phyloP scores from a whole-genome alignment of 805 yeast species.

The Metschnikowia cerradonensis region DNA sequence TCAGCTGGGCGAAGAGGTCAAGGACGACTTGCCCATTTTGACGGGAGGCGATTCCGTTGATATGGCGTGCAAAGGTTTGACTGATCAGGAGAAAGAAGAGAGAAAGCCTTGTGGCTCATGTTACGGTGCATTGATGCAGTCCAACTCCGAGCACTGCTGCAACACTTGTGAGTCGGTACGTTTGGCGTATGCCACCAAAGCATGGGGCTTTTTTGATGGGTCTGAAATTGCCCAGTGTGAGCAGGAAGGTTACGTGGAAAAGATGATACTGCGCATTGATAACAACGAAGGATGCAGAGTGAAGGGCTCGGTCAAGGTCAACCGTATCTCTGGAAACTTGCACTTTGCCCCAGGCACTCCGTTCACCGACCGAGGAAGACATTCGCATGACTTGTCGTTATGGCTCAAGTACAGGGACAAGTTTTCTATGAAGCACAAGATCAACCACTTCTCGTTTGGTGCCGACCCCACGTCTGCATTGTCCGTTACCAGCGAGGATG shows the following conservation, averaged over 20 bases:
- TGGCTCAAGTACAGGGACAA: constrained; percentile 52
- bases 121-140: constrained; percentile 63
- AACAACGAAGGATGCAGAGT: constrained; percentile 81
- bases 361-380: constrained; percentile 53
- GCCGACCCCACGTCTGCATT: constrained; percentile 41
- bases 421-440: constrained; percentile 71
- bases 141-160: constrained; percentile 60
- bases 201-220: constrained; percentile 93
- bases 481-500: constrained; percentile 19
- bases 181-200: constrained; percentile 67
- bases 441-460: constrained; percentile 85
- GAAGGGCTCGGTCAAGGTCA: constrained; percentile 71
- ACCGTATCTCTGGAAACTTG: constrained; percentile 83
- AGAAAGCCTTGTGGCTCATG: constrained; percentile 70
- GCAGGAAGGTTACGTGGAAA: constrained; percentile 74
- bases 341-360: constrained; percentile 97
- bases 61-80: constrained; percentile 31
- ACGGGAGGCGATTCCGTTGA: constrained; percentile 22
- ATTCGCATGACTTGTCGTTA: constrained; percentile 80
- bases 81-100: constrained; percentile 34
- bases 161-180: constrained; percentile 80
- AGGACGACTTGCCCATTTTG: constrained; percentile 24
- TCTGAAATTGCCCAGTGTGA: constrained; percentile 86
- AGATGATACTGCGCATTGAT: constrained; percentile 50
- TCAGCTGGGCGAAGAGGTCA: constrained; percentile 43